Base-by-base conservation (phyloP, 768 basidiomycete species). In the Brasilioporus rufonigricans region DNA sequence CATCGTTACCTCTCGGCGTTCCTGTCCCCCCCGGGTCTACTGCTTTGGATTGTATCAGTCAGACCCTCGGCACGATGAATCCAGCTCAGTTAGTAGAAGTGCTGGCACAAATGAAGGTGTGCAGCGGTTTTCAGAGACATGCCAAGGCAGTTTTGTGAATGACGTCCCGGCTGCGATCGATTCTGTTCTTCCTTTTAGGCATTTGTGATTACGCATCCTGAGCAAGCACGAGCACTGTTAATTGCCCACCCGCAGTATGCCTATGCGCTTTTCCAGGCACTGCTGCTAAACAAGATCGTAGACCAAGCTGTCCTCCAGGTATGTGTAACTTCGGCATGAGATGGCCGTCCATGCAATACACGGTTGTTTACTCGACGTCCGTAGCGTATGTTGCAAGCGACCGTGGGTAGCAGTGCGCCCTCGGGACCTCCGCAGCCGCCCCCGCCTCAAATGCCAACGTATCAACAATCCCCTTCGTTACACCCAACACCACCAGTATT, bases 41-140 rank as follows among this genome's bases (percentile, higher is more conserved):
- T 18, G 75, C 89, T 9, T 77, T 91, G 53, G 95, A 98, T 68
- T 78, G 80, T 52, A 98, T 98, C 68, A 92, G 84, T 67, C 83
- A 89, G 66, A 89, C 87, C 4, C 78, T 99, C 43, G 95, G 89
- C 39, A 84, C 77, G 27, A 90, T 96, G 78, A 82, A 84, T 50
- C 91, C 93, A 0, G 79, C 76, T 36, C 91, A 96, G 66, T 76
- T 96, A 58, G 84, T 95, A 73, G 96, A 99, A 72, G 89, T 98
- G 10, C 76, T 99, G 61, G 89, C 89, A n/a, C 93, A 97, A 71
- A 95, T 96, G 89, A 98, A 98, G 87, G 97, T 95, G 69, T 65
- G 80, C 72, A 48, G 45, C 49, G 57, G 46, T 61, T 62, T 38
- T 55, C 51, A 50, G 50, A 59, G 64, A 61, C 54, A 14, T 64